Evolutionary conservation across 495 filamentous ascomycete genomes (phyloP).

Genomic region (Letharia lupina): DNA sequence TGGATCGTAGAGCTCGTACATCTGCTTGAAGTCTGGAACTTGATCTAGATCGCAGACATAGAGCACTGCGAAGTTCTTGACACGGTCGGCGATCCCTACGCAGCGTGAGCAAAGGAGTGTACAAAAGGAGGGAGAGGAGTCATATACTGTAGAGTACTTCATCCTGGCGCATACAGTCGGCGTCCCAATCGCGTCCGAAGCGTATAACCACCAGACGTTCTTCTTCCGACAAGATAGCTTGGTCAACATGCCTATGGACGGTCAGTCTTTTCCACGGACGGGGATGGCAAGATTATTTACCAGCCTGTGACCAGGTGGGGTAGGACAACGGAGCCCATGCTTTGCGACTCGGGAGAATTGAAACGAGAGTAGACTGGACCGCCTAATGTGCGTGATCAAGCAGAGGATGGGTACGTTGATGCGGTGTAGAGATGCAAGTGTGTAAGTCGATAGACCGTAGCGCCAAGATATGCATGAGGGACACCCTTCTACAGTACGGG

Average conservation of each 20-base stretch:
- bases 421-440: background rate
- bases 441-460: too few relatives aligned
- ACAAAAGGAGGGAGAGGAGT: background rate
- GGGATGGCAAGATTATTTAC: slow-evolving; percentile 96
- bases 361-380: background rate
- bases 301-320: slow-evolving; percentile 89
- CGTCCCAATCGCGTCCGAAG: slow-evolving; percentile 74
- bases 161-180: slow-evolving; percentile 83
- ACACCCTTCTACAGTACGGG: too few relatives aligned
- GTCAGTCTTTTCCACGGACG: slow-evolving; percentile 22
- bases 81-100: slow-evolving; percentile 60
- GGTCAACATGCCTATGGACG: slow-evolving; percentile 17
- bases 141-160: slow-evolving; percentile 75
- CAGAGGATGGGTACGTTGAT: slow-evolving; percentile 12
- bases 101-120: background rate
- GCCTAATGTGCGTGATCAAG: background rate
- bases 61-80: slow-evolving; percentile 88
- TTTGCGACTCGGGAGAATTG: background rate
- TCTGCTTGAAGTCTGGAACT: slow-evolving; percentile 94
- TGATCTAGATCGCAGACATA: slow-evolving; percentile 96
- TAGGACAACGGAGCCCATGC: slow-evolving; percentile 85
- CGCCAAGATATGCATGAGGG: too few relatives aligned
- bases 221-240: slow-evolving; percentile 53
- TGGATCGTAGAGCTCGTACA: slow-evolving; percentile 67
- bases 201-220: slow-evolving; percentile 94